These are phyloP conservation scores for Lachancea dasiensis DNA, from an alignment of 805 yeast species.

Conservation along the genomic window DNA sequence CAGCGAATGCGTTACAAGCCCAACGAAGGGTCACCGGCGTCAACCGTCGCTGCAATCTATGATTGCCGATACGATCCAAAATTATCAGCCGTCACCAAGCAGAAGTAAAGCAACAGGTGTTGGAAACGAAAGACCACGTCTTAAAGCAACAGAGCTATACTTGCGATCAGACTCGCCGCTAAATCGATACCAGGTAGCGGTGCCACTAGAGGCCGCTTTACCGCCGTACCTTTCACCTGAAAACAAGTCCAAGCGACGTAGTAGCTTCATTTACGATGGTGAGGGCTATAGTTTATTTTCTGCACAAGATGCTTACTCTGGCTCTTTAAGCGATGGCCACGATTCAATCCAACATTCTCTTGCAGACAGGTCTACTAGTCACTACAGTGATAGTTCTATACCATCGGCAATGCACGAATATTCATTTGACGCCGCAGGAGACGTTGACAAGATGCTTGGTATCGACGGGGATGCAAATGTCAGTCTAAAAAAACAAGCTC, in stretches of 20 bases:
- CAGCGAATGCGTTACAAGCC: not conserved
- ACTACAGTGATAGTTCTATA: constrained; percentile 20
- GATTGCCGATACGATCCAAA: constrained; percentile 24
- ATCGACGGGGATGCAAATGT: constrained; percentile 32
- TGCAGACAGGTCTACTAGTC: constrained; percentile 2
- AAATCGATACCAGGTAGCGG: constrained; percentile 31
- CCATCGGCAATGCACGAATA: constrained; percentile 27
- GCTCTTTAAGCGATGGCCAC: not conserved
- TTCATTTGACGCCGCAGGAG: constrained; percentile 20
- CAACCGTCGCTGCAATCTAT: constrained; percentile 25
- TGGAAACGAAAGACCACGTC: too few relatives aligned
- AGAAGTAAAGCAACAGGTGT: too few relatives aligned
- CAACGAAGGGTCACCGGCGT: constrained; percentile 3
- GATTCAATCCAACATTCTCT: not conserved
- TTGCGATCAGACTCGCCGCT: constrained; percentile 34
- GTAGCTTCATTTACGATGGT: constrained; percentile 35
- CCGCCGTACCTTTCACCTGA: constrained; percentile 36
- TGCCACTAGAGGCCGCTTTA: constrained; percentile 34
- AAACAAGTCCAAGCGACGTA: constrained; percentile 25
- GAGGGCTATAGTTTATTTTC: constrained; percentile 30
- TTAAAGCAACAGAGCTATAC: constrained; percentile 22
- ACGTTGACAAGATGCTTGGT: constrained; percentile 24
- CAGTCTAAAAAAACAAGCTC: constrained; percentile 26
- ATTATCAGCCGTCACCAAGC: constrained; percentile 5
- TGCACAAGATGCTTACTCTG: too few relatives aligned